Evolutionary conservation across 768 basidiomycete genomes (phyloP), one percentile per base, ranked within the genome.

Genomic region (Trametes gibbosa): DNA sequence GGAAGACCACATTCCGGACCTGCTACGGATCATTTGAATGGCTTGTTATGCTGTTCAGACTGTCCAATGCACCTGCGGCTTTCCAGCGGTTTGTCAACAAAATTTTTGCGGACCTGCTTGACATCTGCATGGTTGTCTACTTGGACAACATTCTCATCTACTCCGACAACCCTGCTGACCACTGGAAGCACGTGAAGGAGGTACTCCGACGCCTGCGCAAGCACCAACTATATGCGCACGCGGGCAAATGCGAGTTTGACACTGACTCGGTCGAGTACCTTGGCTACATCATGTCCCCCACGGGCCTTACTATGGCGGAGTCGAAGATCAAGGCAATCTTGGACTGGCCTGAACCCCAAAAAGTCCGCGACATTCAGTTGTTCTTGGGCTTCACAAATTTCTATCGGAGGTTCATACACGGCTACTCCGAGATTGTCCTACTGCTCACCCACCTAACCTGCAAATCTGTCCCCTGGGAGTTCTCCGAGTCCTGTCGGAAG

Each of bases 181-280:
- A 68, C 50, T 37, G 53, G 14, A 35, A 62, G 37, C 50, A 65
- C 29, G 61, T 65, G 46, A 17, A 32, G 24, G 27, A 56, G 19
- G 61, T 70, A 14, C 64, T 70, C 27, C 23, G 59, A 6, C 23
- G 63, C 23, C 70, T 79, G 16, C 50, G 72, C 9, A 66, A 74
- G 32, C 34, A 63, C 53, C 41, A 62, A 34, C 70, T 79, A 10
- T 72, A 48, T 50, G 69, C 59, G 21, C 70, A 70, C 24, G 51
- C 67, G 3, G 54, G 68, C n/a, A 75, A 75, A 58, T 74, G 70
- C 48, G 68, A 74, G 49, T 80, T 78, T 53, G 66, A 77, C 63
- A 60, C 64, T 5, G 40, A 66, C 5, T 56, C 69, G 14, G 74
- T 80, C 9, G 73, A 77, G 49, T 80, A 75, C 66, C 70, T 81